Evolutionary conservation across 179 eudicot species (phyloP).

Genomic region (Amaranthus tricolor): DNA sequence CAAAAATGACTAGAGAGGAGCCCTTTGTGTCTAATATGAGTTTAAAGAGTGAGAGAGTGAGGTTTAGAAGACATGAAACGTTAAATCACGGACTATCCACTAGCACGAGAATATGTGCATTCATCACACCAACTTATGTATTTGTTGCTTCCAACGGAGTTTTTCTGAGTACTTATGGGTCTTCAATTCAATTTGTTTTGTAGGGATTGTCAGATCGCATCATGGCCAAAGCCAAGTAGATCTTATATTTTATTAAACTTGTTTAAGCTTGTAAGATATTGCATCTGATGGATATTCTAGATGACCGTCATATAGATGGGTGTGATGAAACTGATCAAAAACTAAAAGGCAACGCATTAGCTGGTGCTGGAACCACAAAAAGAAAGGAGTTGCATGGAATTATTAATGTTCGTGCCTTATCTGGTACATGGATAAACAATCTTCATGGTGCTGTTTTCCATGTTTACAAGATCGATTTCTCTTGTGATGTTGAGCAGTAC

Average conservation of each 20-base stretch:
- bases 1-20: slow-evolving; percentile 36
- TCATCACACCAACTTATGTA: background rate
- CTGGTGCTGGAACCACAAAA: slow-evolving; percentile 80
- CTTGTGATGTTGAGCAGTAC: slow-evolving; percentile 51
- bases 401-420: slow-evolving; percentile 43
- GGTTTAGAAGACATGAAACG: background rate
- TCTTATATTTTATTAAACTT: slow-evolving; percentile 46
- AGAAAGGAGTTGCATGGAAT: slow-evolving; percentile 94
- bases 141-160: background rate
- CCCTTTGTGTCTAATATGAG: slow-evolving; percentile 39
- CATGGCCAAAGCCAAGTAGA: slow-evolving; percentile 41
- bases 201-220: slow-evolving; percentile 34
- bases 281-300: slow-evolving; percentile 59
- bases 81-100: background rate
- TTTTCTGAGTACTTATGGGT: slow-evolving; percentile 22
- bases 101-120: slow-evolving; percentile 2
- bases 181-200: slow-evolving; percentile 15
- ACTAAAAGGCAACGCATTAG: slow-evolving; percentile 28
- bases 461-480: slow-evolving; percentile 60
- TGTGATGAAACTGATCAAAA: slow-evolving; percentile 31
- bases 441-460: slow-evolving; percentile 44
- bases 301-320: slow-evolving; percentile 45
- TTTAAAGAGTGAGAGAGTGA: slow-evolving; percentile 29
- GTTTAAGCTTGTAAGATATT: slow-evolving; percentile 60
- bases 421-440: slow-evolving; percentile 64